Percentiles rank a stretch among this genome's conserved stretches.
These are phyloP conservation scores for Albugo candida DNA, from an alignment of 352 stramenopile species.

Conservation along the genomic window DNA sequence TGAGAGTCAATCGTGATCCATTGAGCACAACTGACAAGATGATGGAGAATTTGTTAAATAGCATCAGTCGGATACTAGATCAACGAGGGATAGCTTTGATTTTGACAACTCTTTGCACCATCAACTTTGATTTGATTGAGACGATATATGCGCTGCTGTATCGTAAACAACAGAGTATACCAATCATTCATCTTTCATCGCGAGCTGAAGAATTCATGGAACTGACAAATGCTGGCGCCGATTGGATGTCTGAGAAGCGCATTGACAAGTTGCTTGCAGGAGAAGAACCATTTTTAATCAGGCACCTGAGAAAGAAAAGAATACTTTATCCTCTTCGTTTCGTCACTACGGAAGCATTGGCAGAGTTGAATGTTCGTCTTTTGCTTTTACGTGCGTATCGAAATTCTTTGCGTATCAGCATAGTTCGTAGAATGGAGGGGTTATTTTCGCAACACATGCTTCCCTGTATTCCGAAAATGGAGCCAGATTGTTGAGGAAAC, in stretches of 20 bases:
- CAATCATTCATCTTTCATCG: conserved; percentile 50
- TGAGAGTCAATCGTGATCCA: conserved; percentile 53
- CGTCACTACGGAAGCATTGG: conserved; percentile 19
- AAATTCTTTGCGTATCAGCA: not conserved
- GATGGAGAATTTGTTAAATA: conserved; percentile 41
- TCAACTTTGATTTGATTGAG: conserved; percentile 66
- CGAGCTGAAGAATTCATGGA: conserved; percentile 25
- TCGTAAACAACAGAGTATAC: conserved; percentile 20
- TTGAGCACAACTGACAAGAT: conserved; percentile 47
- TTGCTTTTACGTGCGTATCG: not conserved
- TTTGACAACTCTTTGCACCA: conserved; percentile 27
- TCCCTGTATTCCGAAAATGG: conserved; percentile 37
- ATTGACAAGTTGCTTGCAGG: conserved; percentile 52
- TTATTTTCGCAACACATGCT: conserved; percentile 59
- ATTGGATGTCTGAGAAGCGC: conserved; percentile 76
- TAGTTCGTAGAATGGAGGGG: conserved; percentile 24
- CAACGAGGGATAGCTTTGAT: conserved; percentile 52
- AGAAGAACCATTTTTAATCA: conserved; percentile 49
- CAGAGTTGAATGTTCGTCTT: conserved; percentile 30
- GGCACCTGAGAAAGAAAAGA: conserved; percentile 26
- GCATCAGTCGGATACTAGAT: conserved; percentile 34
- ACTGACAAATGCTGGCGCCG: conserved; percentile 28
- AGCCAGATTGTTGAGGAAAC: conserved; percentile 27
- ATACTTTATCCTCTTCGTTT: conserved; percentile 24
- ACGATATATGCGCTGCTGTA: conserved; percentile 29